These are phyloP conservation scores for Mycena sanguinolenta DNA, from an alignment of 768 basidiomycete genomes.

Conservation along the genomic window DNA sequence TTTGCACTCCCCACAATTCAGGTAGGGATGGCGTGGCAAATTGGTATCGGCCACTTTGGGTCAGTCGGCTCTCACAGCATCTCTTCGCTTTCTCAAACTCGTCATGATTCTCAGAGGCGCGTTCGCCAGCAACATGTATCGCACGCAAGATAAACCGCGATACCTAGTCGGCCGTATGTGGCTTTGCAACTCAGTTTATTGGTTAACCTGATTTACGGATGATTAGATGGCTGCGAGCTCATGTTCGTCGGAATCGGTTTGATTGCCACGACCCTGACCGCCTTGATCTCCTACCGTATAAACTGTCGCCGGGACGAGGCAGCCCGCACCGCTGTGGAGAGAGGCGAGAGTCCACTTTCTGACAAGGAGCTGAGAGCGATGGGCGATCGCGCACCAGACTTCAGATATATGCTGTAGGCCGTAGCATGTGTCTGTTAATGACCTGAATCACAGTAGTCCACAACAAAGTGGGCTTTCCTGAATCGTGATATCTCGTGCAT, in stretches of 20 bases:
- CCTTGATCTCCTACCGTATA: conserved; percentile 64
- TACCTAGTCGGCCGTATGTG: conserved; percentile 74
- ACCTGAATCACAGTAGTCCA: too few relatives aligned
- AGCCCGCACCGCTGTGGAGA: conserved; percentile 44
- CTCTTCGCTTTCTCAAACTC: neutral
- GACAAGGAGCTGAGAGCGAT: conserved; percentile 54
- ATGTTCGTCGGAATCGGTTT: conserved; percentile 79
- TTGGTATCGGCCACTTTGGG: conserved; percentile 73
- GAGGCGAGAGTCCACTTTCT: conserved; percentile 48
- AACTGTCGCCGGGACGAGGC: conserved; percentile 64
- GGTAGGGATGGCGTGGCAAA: conserved; percentile 76
- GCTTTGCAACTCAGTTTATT: neutral
- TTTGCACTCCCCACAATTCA: too few relatives aligned
- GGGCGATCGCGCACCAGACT: conserved; percentile 75
- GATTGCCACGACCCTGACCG: conserved; percentile 59
- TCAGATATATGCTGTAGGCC: conserved; percentile 66
- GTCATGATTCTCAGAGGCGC: conserved; percentile 55
- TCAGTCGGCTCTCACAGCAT: neutral
- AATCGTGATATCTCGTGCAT: too few relatives aligned
- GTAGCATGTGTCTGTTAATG: neutral
- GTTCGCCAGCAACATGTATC: conserved; percentile 74
- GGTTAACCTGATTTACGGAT: neutral
- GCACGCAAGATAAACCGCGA: conserved; percentile 68
- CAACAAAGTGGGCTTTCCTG: too few relatives aligned
- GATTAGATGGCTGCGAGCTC: conserved; percentile 69